A percentile compares a stretch with the other conserved stretches of the same genome.
Evolutionary conservation across 495 filamentous ascomycete genomes (phyloP).

Genomic region (Letharia lupina): DNA sequence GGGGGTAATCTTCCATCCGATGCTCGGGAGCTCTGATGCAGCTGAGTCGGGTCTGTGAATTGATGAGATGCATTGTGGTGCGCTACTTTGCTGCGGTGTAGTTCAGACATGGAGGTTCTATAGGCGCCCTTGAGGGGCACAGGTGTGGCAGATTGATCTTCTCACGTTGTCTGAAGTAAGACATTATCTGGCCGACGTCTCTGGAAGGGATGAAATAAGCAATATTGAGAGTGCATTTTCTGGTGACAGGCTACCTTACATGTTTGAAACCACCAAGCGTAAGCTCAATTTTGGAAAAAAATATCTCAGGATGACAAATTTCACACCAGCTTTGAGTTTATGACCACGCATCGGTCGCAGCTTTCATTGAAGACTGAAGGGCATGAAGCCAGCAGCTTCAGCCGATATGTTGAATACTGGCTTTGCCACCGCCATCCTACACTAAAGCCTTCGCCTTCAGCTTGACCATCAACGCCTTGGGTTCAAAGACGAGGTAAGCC

Average conservation of each 20-base stretch:
- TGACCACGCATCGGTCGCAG: neutral
- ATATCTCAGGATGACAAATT: neutral
- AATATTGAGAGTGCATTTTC: too few relatives aligned
- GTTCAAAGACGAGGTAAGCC: slow-evolving; percentile 17
- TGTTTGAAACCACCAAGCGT: neutral
- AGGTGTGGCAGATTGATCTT: too few relatives aligned
- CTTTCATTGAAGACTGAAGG: neutral
- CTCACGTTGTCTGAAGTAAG: too few relatives aligned
- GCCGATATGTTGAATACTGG: slow-evolving; percentile 14
- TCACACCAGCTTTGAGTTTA: neutral
- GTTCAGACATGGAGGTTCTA: neutral
- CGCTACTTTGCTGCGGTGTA: neutral
- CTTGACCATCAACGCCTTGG: slow-evolving; percentile 10
- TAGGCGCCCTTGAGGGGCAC: too few relatives aligned
- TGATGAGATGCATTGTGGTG: neutral
- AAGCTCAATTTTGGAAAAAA: neutral
- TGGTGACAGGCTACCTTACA: neutral
- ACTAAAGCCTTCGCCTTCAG: slow-evolving; percentile 12
- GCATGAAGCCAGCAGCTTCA: too few relatives aligned
- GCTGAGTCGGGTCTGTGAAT: neutral
- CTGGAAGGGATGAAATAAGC: too few relatives aligned
- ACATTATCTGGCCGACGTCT: too few relatives aligned
- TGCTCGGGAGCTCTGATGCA: neutral
- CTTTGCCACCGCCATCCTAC: neutral
- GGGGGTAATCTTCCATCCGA: neutral